Base-by-base conservation (phyloP, 306 rosid genomes). In the Vigna angularis region DNA sequence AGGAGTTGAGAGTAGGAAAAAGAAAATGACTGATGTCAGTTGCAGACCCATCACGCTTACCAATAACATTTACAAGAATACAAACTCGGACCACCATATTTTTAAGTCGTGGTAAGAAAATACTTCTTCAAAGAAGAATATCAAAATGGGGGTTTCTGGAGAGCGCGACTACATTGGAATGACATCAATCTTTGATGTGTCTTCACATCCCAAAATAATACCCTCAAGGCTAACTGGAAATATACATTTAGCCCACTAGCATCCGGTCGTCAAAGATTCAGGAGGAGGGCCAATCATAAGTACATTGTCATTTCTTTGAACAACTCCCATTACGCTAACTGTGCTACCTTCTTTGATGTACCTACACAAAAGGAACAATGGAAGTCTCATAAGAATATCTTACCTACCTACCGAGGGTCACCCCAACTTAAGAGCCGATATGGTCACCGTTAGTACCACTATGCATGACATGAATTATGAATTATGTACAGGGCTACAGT, bases 231-330 rank as follows among this genome's bases (percentile, higher is more conserved):
- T 58, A 26, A 36, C 65, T 58, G 65, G 65, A 58, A 58, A 58
- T 26, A 58, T 58, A 58, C 65, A 58, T 26, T 58, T 58, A 26
- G 40, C 65, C 65, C 65, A 58, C 26, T 58, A 40, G 40, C 40
- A 58, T 12, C 65, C 65, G 10, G 40, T 58, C 28, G 65, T 58
- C 38, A 58, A 58, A 26, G 65, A 40, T 38, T 58, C 65, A 6
- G 65, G 65, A 58, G 65, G 65, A 58, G 65, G 40, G 40, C 26
- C 65, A 26, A 58, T 58, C 65, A 58, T 58, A 58, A 58, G 65
- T 26, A 58, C 65, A 58, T 58, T 58, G 17, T 58, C 65, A 24
- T 58, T 58, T 58, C 65, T 58, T 13, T 58, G 65, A 58, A 58
- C 65, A 4, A 58, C 40, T 26, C 65, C 65, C 40, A 58, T 58